A percentile compares a stretch with the other conserved stretches of the same genome.
These are phyloP conservation scores for Saccharomycopsis fibuligera DNA, from an alignment of 805 yeast species.

Conservation along the genomic window DNA sequence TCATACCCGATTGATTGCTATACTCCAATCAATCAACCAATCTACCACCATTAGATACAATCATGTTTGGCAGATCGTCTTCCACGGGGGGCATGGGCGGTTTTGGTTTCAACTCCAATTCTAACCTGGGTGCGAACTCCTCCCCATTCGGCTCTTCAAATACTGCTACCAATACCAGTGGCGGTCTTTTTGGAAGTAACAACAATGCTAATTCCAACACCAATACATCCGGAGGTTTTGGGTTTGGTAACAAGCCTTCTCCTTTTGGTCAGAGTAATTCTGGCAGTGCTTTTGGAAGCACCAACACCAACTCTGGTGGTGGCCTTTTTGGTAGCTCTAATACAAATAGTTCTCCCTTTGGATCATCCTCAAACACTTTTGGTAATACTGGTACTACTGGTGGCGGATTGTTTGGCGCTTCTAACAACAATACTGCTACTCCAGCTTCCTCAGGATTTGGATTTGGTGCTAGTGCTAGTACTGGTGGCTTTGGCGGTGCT, in stretches of 20 bases:
- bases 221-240: slow-evolving; percentile 25
- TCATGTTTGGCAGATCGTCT: slow-evolving; percentile 15
- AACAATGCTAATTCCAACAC: slow-evolving; percentile 10
- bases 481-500: slow-evolving; percentile 24
- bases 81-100: slow-evolving; percentile 17
- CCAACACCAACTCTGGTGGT: slow-evolving; percentile 9
- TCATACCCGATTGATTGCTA: no score
- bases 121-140: slow-evolving; percentile 9
- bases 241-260: slow-evolving; percentile 22
- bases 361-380: slow-evolving; percentile 17
- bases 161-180: slow-evolving; percentile 19
- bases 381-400: slow-evolving; percentile 18
- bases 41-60: no score
- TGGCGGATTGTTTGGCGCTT: slow-evolving; percentile 39
- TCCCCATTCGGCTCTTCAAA: slow-evolving; percentile 16
- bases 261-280: slow-evolving; percentile 26
- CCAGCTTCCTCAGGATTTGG: slow-evolving; percentile 19
- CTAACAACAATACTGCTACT: slow-evolving; percentile 24
- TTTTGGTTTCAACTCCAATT: no score
- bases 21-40: no score
- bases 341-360: slow-evolving; percentile 18
- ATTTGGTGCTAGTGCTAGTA: slow-evolving; percentile 25
- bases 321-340: slow-evolving; percentile 19
- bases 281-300: slow-evolving; percentile 30
- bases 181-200: slow-evolving; percentile 27